Conservation (phyloP, 2,329 filamentous ascomycete genomes). For the Fusarium graminum region DNA sequence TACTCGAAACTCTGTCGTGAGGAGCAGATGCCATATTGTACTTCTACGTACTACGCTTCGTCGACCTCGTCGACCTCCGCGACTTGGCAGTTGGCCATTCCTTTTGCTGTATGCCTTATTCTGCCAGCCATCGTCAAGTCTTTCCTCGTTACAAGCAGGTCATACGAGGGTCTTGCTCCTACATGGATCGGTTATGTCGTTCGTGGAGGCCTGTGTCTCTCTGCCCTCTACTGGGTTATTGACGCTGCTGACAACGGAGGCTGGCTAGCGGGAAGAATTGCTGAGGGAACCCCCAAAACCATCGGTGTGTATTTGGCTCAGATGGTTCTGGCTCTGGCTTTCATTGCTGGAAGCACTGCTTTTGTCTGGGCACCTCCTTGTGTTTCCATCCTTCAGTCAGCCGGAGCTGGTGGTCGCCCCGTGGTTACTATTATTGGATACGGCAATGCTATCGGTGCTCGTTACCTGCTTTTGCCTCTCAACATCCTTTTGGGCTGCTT, state of each 20-base stretch:
- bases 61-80: constrained; percentile 92
- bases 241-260: constrained; percentile 89
- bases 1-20: constrained; percentile 94
- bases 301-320: constrained; percentile 84
- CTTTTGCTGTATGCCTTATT: constrained; percentile 77
- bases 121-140: constrained; percentile 82
- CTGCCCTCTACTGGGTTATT: constrained; percentile 87
- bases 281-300: constrained; percentile 76
- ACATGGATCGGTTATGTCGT: constrained; percentile 87
- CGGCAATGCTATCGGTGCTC: constrained; percentile 90
- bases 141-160: constrained; percentile 84
- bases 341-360: constrained; percentile 86
- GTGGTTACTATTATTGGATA: constrained; percentile 88
- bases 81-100: constrained; percentile 86
- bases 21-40: constrained; percentile 98
- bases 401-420: constrained; percentile 59
- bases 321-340: constrained; percentile 79
- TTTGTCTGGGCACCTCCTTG: constrained; percentile 90
- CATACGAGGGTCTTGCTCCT: constrained; percentile 87
- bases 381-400: constrained; percentile 75
- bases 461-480: constrained; percentile 86
- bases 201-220: constrained; percentile 79
- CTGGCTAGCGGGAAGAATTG: constrained; percentile 73
- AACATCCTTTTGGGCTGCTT: constrained; percentile 83
- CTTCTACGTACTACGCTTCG: constrained; percentile 95